Percentiles rank a stretch among this genome's conserved stretches.
These are phyloP conservation scores for Hypoxylon trugodes DNA, from an alignment of 495 filamentous ascomycete species.

Conservation along the genomic window DNA sequence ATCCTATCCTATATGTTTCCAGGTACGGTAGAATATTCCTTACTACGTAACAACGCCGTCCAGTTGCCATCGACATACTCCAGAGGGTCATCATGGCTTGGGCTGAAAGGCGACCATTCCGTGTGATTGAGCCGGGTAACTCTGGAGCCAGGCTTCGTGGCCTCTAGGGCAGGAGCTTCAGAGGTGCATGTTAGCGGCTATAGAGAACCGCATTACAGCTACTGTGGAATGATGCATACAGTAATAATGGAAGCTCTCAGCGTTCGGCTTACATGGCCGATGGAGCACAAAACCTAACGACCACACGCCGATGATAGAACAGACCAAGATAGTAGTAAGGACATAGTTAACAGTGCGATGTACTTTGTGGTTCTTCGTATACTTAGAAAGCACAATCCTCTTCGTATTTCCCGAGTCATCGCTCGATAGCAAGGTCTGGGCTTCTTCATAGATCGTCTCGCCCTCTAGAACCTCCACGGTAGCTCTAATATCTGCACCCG, in stretches of 20 bases:
- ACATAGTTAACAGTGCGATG: background rate
- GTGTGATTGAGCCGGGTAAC: slow-evolving; percentile 1
- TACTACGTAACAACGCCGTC: background rate
- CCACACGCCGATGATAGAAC: background rate
- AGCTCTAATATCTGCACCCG: too few relatives aligned
- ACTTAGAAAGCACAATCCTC: background rate
- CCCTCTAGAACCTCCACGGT: background rate
- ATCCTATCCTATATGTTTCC: background rate
- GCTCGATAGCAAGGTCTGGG: background rate
- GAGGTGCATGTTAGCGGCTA: background rate
- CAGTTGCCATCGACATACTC: slow-evolving; percentile 5
- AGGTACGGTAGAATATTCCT: background rate
- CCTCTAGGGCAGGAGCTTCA: slow-evolving; percentile 9
- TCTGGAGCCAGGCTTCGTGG: slow-evolving; percentile 3
- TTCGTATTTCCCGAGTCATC: background rate
- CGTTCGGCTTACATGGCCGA: background rate
- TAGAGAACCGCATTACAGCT: background rate
- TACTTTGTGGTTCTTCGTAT: background rate
- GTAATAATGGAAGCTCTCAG: slow-evolving; percentile 1
- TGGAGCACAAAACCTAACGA: background rate
- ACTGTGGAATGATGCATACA: slow-evolving; percentile 11
- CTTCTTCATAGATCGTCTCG: background rate
- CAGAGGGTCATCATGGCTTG: background rate
- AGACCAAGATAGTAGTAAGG: slow-evolving; percentile 3
- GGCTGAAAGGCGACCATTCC: slow-evolving; percentile 8